phyloP scores from a whole-genome alignment of 345 rosid species.

The Physaria fendleri region DNA sequence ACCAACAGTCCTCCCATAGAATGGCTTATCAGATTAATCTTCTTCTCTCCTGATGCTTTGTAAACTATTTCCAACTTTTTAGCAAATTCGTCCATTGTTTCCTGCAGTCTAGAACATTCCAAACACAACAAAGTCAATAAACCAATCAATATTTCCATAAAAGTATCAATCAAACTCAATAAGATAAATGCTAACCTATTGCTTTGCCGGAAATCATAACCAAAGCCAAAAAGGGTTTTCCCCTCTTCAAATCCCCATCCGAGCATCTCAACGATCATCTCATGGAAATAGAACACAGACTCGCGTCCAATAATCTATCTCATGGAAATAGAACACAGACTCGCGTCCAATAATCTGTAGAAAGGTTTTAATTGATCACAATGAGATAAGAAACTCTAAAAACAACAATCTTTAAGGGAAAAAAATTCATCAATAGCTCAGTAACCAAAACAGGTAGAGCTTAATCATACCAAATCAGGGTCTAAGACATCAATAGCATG shows the following conservation, averaged over 20 bases:
- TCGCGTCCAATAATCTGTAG: slow-evolving; percentile 80
- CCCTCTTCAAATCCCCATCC: slow-evolving; percentile 97
- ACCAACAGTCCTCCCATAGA: slow-evolving; percentile 95
- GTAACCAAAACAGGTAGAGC: background rate
- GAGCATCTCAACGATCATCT: slow-evolving; percentile 89
- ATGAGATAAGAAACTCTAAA: background rate
- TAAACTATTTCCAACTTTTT: slow-evolving; percentile 58
- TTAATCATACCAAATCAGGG: slow-evolving; percentile 74
- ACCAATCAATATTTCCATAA: background rate
- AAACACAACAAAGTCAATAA: slow-evolving; percentile 6
- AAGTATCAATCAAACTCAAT: background rate
- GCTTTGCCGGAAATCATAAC: slow-evolving; percentile 97
- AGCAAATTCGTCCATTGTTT: slow-evolving; percentile 62
- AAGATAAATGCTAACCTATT: slow-evolving; percentile 50
- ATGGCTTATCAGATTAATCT: slow-evolving; percentile 80
- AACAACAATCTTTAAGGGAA: background rate
- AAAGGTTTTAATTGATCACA: background rate
- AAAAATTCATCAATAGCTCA: background rate
- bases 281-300: slow-evolving; percentile 78
- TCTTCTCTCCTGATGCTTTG: slow-evolving; percentile 80
- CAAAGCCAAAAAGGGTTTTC: slow-evolving; percentile 88
- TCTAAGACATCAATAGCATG: slow-evolving; percentile 83
- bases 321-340: slow-evolving; percentile 78
- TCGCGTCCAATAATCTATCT: slow-evolving; percentile 90
- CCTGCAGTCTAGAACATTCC: slow-evolving; percentile 47